Percentiles rank a stretch among this genome's conserved stretches.
Conservation (phyloP, 2,329 filamentous ascomycete species). For the Diaporthe australafricana region DNA sequence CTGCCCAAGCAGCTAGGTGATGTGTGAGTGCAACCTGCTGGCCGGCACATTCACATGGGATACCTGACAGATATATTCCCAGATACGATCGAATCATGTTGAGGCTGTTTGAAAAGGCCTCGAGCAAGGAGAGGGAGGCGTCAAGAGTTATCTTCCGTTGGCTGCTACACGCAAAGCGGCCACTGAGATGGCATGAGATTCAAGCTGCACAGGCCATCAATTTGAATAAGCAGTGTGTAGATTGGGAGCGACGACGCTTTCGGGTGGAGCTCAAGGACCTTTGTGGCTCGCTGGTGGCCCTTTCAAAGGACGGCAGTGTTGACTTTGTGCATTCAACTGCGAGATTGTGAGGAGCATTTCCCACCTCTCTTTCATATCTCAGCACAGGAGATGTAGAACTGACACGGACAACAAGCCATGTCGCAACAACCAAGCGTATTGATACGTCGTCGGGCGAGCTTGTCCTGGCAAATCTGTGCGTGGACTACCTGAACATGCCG, state of each 20-base stretch:
- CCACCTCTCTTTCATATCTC: neutral
- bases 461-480: conserved; percentile 37
- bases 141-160: conserved; percentile 48
- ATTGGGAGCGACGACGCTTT: conserved; percentile 45
- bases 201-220: conserved; percentile 52
- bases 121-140: conserved; percentile 45
- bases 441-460: conserved; percentile 35
- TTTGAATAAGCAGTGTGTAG: conserved; percentile 42
- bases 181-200: conserved; percentile 55
- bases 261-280: conserved; percentile 46
- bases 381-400: neutral
- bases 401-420: conserved; percentile 8
- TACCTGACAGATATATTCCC: neutral
- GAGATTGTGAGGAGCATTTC: conserved; percentile 42
- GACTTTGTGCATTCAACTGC: conserved; percentile 52
- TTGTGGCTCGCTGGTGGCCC: conserved; percentile 50
- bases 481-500: conserved; percentile 37
- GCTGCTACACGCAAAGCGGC: conserved; percentile 52
- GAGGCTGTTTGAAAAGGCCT: conserved; percentile 33
- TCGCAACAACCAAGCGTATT: conserved; percentile 34
- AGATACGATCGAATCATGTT: conserved; percentile 9
- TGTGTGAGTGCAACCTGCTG: neutral
- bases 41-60: too few relatives aligned
- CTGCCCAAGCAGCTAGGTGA: conserved; percentile 15
- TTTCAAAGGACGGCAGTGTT: conserved; percentile 43